A percentile compares a stretch with the other conserved stretches of the same genome.
Evolutionary conservation across 2,329 filamentous ascomycete genomes (phyloP).

Genomic region (Verticillium isaacii): DNA sequence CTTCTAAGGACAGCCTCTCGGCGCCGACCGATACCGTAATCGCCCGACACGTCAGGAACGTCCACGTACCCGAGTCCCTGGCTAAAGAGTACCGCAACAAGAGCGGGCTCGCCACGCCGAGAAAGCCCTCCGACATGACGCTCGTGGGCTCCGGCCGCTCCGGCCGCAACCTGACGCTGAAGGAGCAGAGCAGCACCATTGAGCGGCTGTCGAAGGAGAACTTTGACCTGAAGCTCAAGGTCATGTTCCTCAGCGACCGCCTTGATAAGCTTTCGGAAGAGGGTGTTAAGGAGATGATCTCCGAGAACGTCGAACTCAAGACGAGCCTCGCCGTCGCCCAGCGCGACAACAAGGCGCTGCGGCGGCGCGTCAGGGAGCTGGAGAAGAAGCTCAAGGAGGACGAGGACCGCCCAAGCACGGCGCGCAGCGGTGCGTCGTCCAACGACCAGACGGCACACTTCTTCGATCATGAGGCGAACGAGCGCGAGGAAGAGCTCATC

Average conservation of each 20-base stretch:
- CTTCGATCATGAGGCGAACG: slow-evolving; percentile 56
- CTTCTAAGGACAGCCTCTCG: slow-evolving; percentile 47
- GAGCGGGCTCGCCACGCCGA: slow-evolving; percentile 57
- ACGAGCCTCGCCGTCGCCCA: slow-evolving; percentile 84
- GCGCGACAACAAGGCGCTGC: slow-evolving; percentile 82
- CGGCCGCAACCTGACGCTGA: slow-evolving; percentile 76
- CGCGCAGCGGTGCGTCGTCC: slow-evolving; percentile 49
- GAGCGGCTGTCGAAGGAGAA: slow-evolving; percentile 97
- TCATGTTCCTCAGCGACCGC: slow-evolving; percentile 93
- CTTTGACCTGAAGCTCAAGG: slow-evolving; percentile 94
- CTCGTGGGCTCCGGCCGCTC: slow-evolving; percentile 45
- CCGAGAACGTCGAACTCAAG: slow-evolving; percentile 92
- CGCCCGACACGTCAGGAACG: slow-evolving; percentile 80
- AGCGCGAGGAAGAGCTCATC: slow-evolving; percentile 79
- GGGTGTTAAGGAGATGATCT: slow-evolving; percentile 96
- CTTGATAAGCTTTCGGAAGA: slow-evolving; percentile 92
- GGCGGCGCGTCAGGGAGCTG: slow-evolving; percentile 77
- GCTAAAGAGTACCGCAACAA: slow-evolving; percentile 81
- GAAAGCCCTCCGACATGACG: slow-evolving; percentile 49
- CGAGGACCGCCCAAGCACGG: slow-evolving; percentile 57
- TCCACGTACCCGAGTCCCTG: slow-evolving; percentile 85
- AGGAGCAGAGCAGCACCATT: slow-evolving; percentile 96
- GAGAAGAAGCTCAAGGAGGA: slow-evolving; percentile 73
- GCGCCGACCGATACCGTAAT: slow-evolving; percentile 85
- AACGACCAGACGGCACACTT: slow-evolving; percentile 49